These are phyloP conservation scores for Candida loeiensis DNA, from an alignment of 805 yeast species.

Conservation along the genomic window DNA sequence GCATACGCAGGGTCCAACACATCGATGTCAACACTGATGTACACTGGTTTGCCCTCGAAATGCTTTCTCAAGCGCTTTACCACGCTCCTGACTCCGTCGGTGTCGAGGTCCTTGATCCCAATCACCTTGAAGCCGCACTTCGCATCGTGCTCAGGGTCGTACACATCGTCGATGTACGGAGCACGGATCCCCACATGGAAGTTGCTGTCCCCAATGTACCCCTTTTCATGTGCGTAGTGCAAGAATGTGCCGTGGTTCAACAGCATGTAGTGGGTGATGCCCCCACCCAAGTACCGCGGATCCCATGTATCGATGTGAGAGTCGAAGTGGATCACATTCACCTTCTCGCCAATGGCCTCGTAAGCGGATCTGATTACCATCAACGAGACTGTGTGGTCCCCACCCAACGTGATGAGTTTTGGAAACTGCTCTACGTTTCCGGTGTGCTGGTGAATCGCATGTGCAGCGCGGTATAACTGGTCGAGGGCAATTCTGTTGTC, in stretches of 20 bases:
- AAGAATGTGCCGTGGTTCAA: slow-evolving; percentile 68
- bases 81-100: slow-evolving; percentile 35
- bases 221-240: slow-evolving; percentile 68
- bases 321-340: slow-evolving; percentile 61
- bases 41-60: slow-evolving; percentile 38
- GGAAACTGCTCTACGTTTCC: slow-evolving; percentile 20
- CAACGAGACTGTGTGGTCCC: slow-evolving; percentile 57
- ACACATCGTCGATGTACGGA: slow-evolving; percentile 46
- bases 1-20: slow-evolving; percentile 71
- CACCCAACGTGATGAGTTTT: slow-evolving; percentile 53
- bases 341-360: slow-evolving; percentile 41
- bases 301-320: slow-evolving; percentile 71
- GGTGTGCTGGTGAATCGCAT: slow-evolving; percentile 43
- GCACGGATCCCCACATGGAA: slow-evolving; percentile 66
- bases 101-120: slow-evolving; percentile 47
- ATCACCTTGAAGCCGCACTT: slow-evolving; percentile 48
- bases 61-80: slow-evolving; percentile 32
- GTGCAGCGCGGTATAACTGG: slow-evolving; percentile 57
- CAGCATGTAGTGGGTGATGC: slow-evolving; percentile 52
- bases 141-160: slow-evolving; percentile 42
- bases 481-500: slow-evolving; percentile 61
- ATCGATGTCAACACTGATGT: slow-evolving; percentile 51
- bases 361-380: slow-evolving; percentile 50
- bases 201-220: slow-evolving; percentile 49
- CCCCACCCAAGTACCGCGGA: slow-evolving; percentile 62